Evolutionary conservation across 2,329 filamentous ascomycete species (phyloP), one percentile per base, ranked within the genome.

Genomic region (Fusarium scirpi): DNA sequence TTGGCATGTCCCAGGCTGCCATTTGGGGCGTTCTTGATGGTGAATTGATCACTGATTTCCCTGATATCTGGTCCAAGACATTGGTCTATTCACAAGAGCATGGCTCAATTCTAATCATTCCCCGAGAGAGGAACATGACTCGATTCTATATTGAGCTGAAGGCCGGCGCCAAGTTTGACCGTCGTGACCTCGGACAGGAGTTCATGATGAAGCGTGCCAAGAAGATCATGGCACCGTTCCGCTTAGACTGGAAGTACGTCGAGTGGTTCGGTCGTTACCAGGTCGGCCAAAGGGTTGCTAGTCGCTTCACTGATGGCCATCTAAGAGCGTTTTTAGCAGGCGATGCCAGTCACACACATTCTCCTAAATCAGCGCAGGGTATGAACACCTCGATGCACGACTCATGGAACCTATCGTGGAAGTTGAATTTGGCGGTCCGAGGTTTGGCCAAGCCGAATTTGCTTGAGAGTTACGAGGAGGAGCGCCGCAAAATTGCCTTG

Each of bases 241-340:
- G 78, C 55, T 80, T 90, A 45, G 81, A 85, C 49, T 90, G 88
- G 87, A 85, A 84, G 71, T 86, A 86, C 55, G 83, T 89, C 53
- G 82, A 90, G 79, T 93, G 91, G 90, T 93, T 92, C 81, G 91
- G 90, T 47, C 88, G 89, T 45, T 93, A 92, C 76, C 86, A 89
- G 71, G 90, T 92, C 61, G 89, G 90, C 13, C 90, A 92, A 80
- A 87, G 92, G 20, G 86, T 94, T 24, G 92, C 91, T 3, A 88
- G 88, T 70, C 85, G 87, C 48, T 94, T 94, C 80, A 86, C 88
- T 70, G 88, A 91, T 73, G 83, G 86, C 48, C 81, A 89, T 64
- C 78, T 82, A 43, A 85, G 88, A 18, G 86, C 91, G n/a, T 93
- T 93, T 77, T 82, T 93, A 41, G 88, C 89, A 15, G 90, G 90